Evolutionary conservation across 352 stramenopile species (phyloP).

Genomic region (Globisporangium barbulae): DNA sequence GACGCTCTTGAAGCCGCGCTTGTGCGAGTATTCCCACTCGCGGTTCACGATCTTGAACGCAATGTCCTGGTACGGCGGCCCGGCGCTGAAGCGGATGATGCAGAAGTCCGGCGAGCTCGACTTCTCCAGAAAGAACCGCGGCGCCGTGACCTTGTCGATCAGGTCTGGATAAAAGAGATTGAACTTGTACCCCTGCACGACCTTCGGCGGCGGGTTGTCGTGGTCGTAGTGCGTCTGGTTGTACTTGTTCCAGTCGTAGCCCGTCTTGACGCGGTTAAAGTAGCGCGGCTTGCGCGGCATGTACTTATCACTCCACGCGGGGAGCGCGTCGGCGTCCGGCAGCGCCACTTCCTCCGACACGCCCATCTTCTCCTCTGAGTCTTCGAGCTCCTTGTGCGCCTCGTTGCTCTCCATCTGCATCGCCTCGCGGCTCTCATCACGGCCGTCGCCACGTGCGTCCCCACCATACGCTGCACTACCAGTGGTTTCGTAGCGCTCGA

Average conservation of each 20-base stretch:
- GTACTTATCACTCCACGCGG: conserved; percentile 96
- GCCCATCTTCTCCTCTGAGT: conserved; percentile 77
- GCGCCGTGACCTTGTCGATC: conserved; percentile 95
- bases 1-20: conserved; percentile 96
- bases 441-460: conserved; percentile 10
- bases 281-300: conserved; percentile 97
- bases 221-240: conserved; percentile 99
- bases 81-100: conserved; percentile 98
- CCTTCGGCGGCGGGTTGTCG: conserved; percentile 99
- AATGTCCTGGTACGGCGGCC: conserved; percentile 98
- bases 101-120: conserved; percentile 93
- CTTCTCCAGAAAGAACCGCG: conserved; percentile 94
- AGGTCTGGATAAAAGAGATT: conserved; percentile 99
- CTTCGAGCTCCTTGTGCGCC: conserved; percentile 58
- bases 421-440: conserved; percentile 66
- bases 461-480: conserved; percentile 16
- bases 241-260: conserved; percentile 99
- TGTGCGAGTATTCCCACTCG: conserved; percentile 97
- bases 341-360: conserved; percentile 91
- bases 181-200: conserved; percentile 99
- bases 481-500: conserved; percentile 22
- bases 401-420: conserved; percentile 62
- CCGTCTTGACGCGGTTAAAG: conserved; percentile 99
- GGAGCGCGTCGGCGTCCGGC: conserved; percentile 42
- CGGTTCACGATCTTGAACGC: conserved; percentile 99